Base-by-base conservation (phyloP, 495 filamentous ascomycete genomes). In the Pseudomonodictys pantanalensis region DNA sequence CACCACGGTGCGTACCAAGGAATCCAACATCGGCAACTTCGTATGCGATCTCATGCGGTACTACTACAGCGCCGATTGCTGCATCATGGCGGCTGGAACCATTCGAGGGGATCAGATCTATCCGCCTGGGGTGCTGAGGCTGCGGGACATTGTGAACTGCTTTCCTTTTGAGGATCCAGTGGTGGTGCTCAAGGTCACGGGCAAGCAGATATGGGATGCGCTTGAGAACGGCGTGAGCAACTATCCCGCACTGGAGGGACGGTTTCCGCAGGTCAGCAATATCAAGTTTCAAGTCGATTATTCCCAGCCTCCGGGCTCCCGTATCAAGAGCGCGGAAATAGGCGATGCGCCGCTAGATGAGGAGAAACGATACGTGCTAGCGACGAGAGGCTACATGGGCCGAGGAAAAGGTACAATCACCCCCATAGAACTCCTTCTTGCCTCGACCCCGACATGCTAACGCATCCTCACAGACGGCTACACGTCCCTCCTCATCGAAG, bases 151-250 rank as follows among this genome's bases (percentile, higher is more conserved):
- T 11, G 67, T 76, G 46, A 64, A 71, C 38, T 70, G 69, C 60
- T 96, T 96, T 67, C 91, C 91, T 0, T 96, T 96, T 60, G 91
- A 96, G 66, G 91, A 96, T 52, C 92, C 91, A 0, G 86, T 92
- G 3, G 85, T 95, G 0, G 84, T 93, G 1, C 74, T 96, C 41
- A 83, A 80, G 23, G 74, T 89, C 10, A 75, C 69, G 1, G 91
- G 91, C 0, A 73, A 80, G 49, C 85, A 81, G 0, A 79, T 96
- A 47, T 73, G 82, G 55, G 84, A 84, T 12, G 91, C 91, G 7
- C 69, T 96, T 2, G 91, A 96, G 70, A 96, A 96, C 56, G 82
- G 85, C 0, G 79, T 96, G 17, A 85, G 83, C 28, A 82, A 84
- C 52, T 83, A 91, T 57, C 91, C 91, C 2, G 89, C 91, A 0